Evolutionary conservation across 352 stramenopile species (phyloP).

Genomic region (Phytophthora rubi): DNA sequence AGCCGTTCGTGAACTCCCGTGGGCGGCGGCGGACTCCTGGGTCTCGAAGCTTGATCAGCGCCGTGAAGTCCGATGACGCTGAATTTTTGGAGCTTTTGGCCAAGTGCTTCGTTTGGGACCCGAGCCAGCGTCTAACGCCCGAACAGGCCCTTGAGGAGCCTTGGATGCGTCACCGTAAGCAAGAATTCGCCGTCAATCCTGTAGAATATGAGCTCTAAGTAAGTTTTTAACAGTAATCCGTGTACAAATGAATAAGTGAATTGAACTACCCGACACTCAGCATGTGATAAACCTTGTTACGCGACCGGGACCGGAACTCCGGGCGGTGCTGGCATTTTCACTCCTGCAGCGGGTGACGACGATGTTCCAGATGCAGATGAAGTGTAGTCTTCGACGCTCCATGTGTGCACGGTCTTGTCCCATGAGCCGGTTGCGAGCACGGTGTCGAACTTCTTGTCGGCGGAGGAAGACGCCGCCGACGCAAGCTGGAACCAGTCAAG

Average conservation of each 20-base stretch:
- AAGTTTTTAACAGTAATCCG: slow-evolving; percentile 21
- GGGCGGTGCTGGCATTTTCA: slow-evolving; percentile 16
- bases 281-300: slow-evolving; percentile 24
- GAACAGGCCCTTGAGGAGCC: slow-evolving; percentile 63
- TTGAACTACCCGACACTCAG: slow-evolving; percentile 14
- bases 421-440: slow-evolving; percentile 62
- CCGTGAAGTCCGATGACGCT: slow-evolving; percentile 53
- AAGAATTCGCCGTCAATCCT: slow-evolving; percentile 11
- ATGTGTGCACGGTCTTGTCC: slow-evolving; percentile 67
- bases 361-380: slow-evolving; percentile 1
- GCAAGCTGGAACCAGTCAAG: slow-evolving; percentile 62
- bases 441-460: slow-evolving; percentile 16
- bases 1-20: slow-evolving; percentile 68
- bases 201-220: slow-evolving; percentile 39
- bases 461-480: slow-evolving; percentile 4
- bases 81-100: slow-evolving; percentile 67
- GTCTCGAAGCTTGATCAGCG: slow-evolving; percentile 41
- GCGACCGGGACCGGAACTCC: slow-evolving; percentile 32
- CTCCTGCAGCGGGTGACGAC: not conserved
- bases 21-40: slow-evolving; percentile 55
- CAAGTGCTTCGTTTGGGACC: slow-evolving; percentile 78
- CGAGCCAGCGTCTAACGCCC: slow-evolving; percentile 59
- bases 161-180: slow-evolving; percentile 46
- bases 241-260: slow-evolving; percentile 16
- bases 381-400: slow-evolving; percentile 43